phyloP scores from a whole-genome alignment of 148 eudicot genomes.

The Persicaria maculosa region DNA sequence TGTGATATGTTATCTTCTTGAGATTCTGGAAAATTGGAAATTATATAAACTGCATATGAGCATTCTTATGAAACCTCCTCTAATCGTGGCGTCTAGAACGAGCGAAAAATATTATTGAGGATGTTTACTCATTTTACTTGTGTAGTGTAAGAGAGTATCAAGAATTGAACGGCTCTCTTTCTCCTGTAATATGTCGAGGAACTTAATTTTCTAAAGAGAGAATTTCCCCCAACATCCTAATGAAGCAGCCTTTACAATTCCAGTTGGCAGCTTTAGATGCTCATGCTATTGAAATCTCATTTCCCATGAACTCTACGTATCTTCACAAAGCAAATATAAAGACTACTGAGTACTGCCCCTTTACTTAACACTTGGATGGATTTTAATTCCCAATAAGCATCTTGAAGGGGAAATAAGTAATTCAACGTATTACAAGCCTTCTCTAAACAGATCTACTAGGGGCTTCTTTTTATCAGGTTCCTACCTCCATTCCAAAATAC shows the following conservation, averaged over 20 bases:
- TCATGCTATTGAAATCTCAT: not conserved
- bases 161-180: not conserved
- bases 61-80: not conserved
- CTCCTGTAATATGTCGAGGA: not conserved
- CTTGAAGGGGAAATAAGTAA: not conserved
- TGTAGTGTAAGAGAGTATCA: not conserved
- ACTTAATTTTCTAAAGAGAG: not conserved
- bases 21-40: too few relatives aligned
- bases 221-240: not conserved
- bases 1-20: not conserved
- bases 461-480: too few relatives aligned
- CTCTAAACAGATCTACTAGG: not conserved
- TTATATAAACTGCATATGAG: too few relatives aligned
- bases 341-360: not conserved
- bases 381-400: not conserved
- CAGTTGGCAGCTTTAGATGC: not conserved
- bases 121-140: not conserved
- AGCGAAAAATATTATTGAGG: not conserved
- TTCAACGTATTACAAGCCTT: not conserved
- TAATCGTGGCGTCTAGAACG: not conserved
- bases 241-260: not conserved
- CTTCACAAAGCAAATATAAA: not conserved
- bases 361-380: not conserved
- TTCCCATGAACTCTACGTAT: not conserved
- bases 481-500: too few relatives aligned